Base-by-base conservation (phyloP, 371 early-diverging fungal genomes). In the Saksenaea vasiformis region DNA sequence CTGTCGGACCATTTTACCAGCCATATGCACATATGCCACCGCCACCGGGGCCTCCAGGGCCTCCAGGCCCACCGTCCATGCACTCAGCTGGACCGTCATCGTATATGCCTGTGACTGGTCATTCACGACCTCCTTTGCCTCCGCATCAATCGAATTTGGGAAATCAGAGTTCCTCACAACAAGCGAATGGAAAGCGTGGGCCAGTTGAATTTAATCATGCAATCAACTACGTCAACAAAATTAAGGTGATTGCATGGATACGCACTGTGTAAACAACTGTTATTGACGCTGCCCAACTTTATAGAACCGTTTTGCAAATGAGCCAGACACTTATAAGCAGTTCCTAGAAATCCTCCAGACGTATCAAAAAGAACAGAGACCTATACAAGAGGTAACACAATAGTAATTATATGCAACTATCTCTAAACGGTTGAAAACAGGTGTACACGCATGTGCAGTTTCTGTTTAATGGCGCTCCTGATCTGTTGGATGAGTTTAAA, bases 281-380 rank as follows among this genome's bases (percentile, higher is more conserved):
- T 31, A 31, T 7, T 31, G 31, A 31, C 31, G 7, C 2, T 7
- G 22, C n/a, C 62, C 24, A n/a, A 4, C n/a, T 24, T 43, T 71
- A 11, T 72, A 93, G 88, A 95, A 89, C 63, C 90, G 95, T 3
- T 98, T 94, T 74, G 72, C 89, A 4, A 81, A 82, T 31, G 91
- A 95, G 57, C 96, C 96, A 0, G 97, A 95, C 35, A 91, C 87
- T 8, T 98, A 98, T 77, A 93, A 93, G 70, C 90, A 93, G 68
- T 98, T 98, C 71, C 65, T 98, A 58, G 98, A 96, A 68, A 94
- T 97, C n/a, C 70, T 98, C 56, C 95, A 94, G 70, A 92, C 93
- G 1, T 97, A 96, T 72, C 96, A 96, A 70, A 90, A 91, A 69
- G 95, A 98, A 61, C 85, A 87, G 61, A 90, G 89, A 60, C 92